Conservation (phyloP, 257 asterid species). For the Prunella vulgaris region DNA sequence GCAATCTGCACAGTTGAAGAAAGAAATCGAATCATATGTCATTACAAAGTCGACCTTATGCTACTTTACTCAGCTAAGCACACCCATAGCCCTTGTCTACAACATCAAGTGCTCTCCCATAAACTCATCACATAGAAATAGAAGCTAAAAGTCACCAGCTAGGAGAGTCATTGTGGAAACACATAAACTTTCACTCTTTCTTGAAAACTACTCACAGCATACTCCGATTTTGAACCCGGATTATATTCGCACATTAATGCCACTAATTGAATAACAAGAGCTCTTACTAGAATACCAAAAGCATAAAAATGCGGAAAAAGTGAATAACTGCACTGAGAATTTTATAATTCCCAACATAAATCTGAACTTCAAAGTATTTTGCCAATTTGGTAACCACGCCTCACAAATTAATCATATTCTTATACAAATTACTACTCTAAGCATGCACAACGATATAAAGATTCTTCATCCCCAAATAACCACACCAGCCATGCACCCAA, state of each 20-base stretch:
- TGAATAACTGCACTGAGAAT: background rate
- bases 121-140: background rate
- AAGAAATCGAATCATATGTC: background rate
- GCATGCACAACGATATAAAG: conserved; percentile 19
- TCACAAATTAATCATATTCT: background rate
- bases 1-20: conserved; percentile 58
- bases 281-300: no score
- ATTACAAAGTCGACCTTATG: background rate
- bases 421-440: background rate
- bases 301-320: background rate
- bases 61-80: background rate
- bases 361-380: background rate
- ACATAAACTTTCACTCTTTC: background rate
- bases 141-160: no score
- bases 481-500: conserved; percentile 17
- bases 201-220: background rate
- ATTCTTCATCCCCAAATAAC: conserved; percentile 16
- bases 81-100: background rate
- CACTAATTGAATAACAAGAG: background rate
- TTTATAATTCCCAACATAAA: background rate
- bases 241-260: background rate
- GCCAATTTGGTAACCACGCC: background rate
- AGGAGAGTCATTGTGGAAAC: background rate
- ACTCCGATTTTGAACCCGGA: background rate
- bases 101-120: background rate